Base-by-base conservation (phyloP, 768 basidiomycete genomes). In the Pholiota conissans region DNA sequence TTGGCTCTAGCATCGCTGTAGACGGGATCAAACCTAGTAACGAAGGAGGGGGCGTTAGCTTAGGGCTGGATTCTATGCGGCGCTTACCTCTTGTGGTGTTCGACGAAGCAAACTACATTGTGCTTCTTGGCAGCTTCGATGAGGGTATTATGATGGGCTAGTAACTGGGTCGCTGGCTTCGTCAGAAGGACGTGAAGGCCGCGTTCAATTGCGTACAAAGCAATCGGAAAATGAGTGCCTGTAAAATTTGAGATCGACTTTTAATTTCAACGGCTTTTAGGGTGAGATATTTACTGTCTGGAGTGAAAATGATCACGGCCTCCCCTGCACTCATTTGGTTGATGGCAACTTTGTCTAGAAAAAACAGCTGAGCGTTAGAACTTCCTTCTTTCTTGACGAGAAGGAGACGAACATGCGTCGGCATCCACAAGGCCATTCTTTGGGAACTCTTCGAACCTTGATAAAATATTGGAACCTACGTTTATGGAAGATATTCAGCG, bases 241-340 rank as follows among this genome's bases (percentile, higher is more conserved):
- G 65, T 54, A 54, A 18, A 30, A 16, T 39, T 45, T n/a, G 42
- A 49, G 30, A 10, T 55, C 26, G n/a, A 27, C 16, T 26, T 53
- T 49, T 24, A 28, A 10, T 22, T 56, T 46, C n/a, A 20, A 22
- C 32, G 16, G n/a, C 18, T 24, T 24, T 24, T 24, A 42, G 27
- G 26, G 18, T 48, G 45, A 10, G 26, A 57, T 30, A 73, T 86
- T 67, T 61, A 88, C 91, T 88, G 69, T 95, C 94, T 3, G 94
- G 95, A 3, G 94, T 96, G 72, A 96, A 96, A 61, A 96, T 87
- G 65, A 95, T 89, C 49, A 92, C 87, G n/a, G 93, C 93, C 62
- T 93, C 89, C 22, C 94, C 93, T 8, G 90, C 81, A 10, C 83
- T 80, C 66, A 95, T 76, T 53, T 81, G 78, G 71, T 91, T 84